phyloP scores from a whole-genome alignment of 2,329 filamentous ascomycete genomes.

The Clarireedia sp. region DNA sequence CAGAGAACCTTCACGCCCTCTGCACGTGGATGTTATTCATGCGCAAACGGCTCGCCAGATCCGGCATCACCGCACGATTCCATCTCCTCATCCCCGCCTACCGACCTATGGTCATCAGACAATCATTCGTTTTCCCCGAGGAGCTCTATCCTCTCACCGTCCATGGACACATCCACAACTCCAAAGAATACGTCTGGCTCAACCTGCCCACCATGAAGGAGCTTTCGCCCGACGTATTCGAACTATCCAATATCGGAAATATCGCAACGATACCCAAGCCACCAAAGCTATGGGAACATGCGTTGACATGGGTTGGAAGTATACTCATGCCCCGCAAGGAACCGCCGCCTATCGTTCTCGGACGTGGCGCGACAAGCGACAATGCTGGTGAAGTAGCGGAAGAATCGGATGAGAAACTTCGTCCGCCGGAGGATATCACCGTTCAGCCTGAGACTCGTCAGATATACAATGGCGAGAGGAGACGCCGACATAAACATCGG shows the following conservation, averaged over 20 bases:
- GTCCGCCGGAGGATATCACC: conserved; percentile 2
- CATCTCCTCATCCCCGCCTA: conserved; percentile 36
- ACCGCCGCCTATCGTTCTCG: conserved; percentile 5
- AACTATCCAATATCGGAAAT: conserved; percentile 8
- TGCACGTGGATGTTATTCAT: conserved; percentile 32
- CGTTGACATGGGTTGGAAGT: conserved; percentile 4
- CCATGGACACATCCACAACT: conserved; percentile 34
- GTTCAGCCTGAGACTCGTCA: conserved; percentile 6
- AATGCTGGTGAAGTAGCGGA: no score
- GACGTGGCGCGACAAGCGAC: not conserved
- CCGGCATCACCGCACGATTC: conserved; percentile 24
- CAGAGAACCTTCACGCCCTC: conserved; percentile 34
- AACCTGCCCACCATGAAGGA: conserved; percentile 27
- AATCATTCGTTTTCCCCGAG: conserved; percentile 31
- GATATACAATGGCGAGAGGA: conserved; percentile 1
- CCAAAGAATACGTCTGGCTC: conserved; percentile 33
- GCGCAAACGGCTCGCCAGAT: conserved; percentile 18
- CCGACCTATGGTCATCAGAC: conserved; percentile 32
- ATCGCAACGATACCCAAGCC: conserved; percentile 7
- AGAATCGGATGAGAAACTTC: not conserved
- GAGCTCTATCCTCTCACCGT: conserved; percentile 34
- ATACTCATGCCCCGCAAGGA: conserved; percentile 4
- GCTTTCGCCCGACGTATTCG: conserved; percentile 3
- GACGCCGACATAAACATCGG: not conserved
- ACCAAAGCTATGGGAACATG: conserved; percentile 5